These are phyloP conservation scores for Metarhizium anisopliae DNA, from an alignment of 2,329 filamentous ascomycete species.

Conservation along the genomic window DNA sequence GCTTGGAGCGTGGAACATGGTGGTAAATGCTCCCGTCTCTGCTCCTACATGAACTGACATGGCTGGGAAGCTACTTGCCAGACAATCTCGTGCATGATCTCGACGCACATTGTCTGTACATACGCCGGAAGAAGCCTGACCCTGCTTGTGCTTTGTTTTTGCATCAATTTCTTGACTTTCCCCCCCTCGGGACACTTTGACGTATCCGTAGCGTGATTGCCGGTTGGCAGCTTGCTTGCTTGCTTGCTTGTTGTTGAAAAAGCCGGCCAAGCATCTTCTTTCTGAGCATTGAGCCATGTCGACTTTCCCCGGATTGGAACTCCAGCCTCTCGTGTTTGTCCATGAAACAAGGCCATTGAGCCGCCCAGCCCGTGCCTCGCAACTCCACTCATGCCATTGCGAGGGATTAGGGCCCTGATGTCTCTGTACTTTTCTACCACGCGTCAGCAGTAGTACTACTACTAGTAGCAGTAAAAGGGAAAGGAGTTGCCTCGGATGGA, in stretches of 20 bases:
- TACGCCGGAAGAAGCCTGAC: conserved; percentile 3
- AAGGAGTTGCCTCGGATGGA: neutral
- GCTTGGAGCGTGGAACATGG: neutral
- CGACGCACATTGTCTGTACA: neutral
- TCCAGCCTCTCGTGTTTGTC: too few species aligned
- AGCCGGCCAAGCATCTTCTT: too few species aligned
- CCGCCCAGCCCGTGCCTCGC: too few species aligned
- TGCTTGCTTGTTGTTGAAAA: neutral
- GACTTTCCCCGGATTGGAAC: too few species aligned
- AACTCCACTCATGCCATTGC: too few species aligned
- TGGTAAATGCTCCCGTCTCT: neutral
- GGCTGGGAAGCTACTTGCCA: neutral
- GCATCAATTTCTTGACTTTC: neutral
- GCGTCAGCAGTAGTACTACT: neutral
- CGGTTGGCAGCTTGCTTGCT: neutral
- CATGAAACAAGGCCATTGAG: too few species aligned
- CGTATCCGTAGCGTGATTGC: neutral
- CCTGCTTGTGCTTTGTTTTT: neutral
- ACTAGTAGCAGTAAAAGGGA: neutral
- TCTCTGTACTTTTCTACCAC: neutral
- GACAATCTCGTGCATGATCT: neutral
- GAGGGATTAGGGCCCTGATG: too few species aligned
- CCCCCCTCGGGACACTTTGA: neutral
- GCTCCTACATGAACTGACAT: conserved; percentile 2
- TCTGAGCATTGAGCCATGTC: too few species aligned